These are phyloP conservation scores for Mallotus japonicus DNA, from an alignment of 441 rosid genomes.

Conservation along the genomic window DNA sequence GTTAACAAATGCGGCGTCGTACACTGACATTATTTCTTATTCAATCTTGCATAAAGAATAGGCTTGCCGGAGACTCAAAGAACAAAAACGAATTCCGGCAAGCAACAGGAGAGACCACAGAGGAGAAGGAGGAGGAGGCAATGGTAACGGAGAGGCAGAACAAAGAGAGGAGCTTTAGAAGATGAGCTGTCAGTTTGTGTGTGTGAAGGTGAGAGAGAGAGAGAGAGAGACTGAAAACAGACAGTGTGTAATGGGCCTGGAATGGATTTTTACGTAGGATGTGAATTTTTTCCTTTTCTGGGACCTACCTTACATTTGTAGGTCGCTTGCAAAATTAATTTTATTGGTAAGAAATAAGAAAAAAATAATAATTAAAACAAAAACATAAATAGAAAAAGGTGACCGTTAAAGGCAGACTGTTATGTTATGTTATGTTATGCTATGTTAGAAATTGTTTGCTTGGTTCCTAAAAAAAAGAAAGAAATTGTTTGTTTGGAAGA, in stretches of 20 bases:
- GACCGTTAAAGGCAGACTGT: conserved; percentile 16
- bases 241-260: background rate
- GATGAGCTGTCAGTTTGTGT: conserved; percentile 51
- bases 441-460: too few relatives aligned
- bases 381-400: background rate
- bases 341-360: too few relatives aligned
- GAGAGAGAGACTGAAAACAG: conserved; percentile 6
- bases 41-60: background rate
- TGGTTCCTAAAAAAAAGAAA: too few relatives aligned
- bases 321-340: too few relatives aligned
- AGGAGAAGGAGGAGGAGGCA: background rate
- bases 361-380: too few relatives aligned
- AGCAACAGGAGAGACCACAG: background rate
- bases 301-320: too few relatives aligned
- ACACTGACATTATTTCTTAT: conserved; percentile 46
- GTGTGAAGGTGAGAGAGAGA: conserved; percentile 24
- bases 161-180: background rate
- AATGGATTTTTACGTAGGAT: background rate
- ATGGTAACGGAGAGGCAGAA: background rate
- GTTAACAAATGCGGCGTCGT: conserved; percentile 75
- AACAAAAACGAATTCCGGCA: too few relatives aligned
- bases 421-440: too few relatives aligned
- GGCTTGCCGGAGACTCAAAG: background rate
- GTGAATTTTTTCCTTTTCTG: too few relatives aligned
- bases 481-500: too few relatives aligned